phyloP scores from a whole-genome alignment of 2,329 filamentous ascomycete species.

The Paecilomyces sp. region DNA sequence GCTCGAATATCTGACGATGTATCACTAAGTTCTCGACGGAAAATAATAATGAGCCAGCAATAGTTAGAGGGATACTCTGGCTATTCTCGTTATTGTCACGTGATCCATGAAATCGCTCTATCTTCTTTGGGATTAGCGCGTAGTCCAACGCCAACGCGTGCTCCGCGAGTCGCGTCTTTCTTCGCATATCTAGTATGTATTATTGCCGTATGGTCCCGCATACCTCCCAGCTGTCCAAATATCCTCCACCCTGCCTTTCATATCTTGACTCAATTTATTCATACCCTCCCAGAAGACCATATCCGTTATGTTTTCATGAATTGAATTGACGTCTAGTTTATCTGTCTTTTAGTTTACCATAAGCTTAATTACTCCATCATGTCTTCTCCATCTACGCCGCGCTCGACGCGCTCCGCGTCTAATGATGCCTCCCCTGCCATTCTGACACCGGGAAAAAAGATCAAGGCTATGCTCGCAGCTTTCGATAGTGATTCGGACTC shows the following conservation, averaged over 20 bases:
- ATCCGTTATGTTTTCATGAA: background rate
- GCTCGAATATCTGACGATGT: no score
- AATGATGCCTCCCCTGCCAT: constrained; percentile 22
- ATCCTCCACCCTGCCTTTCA: background rate
- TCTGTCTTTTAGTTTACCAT: background rate
- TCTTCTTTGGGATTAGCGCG: background rate
- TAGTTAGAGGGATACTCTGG: background rate
- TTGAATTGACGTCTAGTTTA: background rate
- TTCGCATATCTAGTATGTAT: background rate
- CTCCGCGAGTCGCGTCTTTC: background rate
- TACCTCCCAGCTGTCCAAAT: background rate
- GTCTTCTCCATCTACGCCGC: constrained; percentile 26
- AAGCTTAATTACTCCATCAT: constrained; percentile 7
- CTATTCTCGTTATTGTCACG: background rate
- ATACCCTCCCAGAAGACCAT: background rate
- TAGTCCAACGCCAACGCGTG: background rate
- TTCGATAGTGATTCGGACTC: constrained; percentile 42
- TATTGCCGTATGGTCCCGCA: background rate
- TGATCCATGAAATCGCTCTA: background rate
- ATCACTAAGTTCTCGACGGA: no score
- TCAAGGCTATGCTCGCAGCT: constrained; percentile 43
- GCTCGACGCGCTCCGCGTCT: constrained; percentile 25
- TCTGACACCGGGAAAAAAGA: constrained; percentile 40
- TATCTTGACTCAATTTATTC: background rate
- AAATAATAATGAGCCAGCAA: background rate